Evolutionary conservation across 108 stramenopile species (phyloP), one percentile per base, ranked within the genome.

Genomic region (Halocafeteria seosinensis): DNA sequence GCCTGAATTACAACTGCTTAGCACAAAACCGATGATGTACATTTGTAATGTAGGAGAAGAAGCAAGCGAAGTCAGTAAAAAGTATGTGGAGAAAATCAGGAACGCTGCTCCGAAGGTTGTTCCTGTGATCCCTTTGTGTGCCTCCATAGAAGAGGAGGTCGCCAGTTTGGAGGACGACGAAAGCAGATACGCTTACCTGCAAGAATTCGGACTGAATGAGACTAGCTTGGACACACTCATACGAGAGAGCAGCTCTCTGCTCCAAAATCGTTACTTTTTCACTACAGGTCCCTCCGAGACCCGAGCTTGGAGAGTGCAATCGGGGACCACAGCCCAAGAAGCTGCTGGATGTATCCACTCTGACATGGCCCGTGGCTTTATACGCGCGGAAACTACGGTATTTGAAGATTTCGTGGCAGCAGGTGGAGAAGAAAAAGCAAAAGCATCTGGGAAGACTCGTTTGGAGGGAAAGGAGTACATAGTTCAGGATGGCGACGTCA

Each of bases 391-490:
- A 64, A 90, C 91, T 1, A 88, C 94, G 50, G 74, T 78, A 3
- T 99, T 87, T 62, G 88, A 92, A 1, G 89, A 92, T 64, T 68
- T 95, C 51, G 80, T 94, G 28, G 79, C 64, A 0, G 82, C 77
- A 34, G 94, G 94, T 2, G 86, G 86, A 62, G 94, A 95, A 69
- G 79, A 79, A 62, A 88, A 76, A 57, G 88, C 83, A 0, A 94
- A 92, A 77, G 81, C 81, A 11, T 79, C 84, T 62, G 94, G 97
- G 0, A 60, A 86, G 33, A 51, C 95, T 58, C 72, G 97, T 42
- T 81, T 84, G 66, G 97, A 99, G 77, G 97, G 97, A 21, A 92
- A 92, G 76, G 97, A 96, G 1, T 99, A 99, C 76, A 73, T 91
- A 38, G 90, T 95, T 11, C 85, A 92, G 73, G 92, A 95, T 55